Percentiles rank a stretch among this genome's conserved stretches.
phyloP scores from a whole-genome alignment of 2,329 filamentous ascomycete genomes.

The Nemania sp. region DNA sequence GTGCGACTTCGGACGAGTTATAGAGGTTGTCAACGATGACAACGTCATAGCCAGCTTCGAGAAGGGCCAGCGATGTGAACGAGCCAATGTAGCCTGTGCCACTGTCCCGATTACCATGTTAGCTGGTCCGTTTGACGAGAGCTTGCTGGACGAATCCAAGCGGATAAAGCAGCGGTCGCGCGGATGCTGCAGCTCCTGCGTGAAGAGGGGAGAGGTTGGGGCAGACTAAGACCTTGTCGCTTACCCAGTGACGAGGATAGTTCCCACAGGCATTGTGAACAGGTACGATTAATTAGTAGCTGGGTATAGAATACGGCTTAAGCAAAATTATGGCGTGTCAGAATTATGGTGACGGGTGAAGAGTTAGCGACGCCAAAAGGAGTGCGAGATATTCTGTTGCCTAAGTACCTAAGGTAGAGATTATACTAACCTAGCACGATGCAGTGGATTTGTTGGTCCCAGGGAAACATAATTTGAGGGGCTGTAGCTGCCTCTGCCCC shows the following conservation, averaged over 20 bases:
- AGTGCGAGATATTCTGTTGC: neutral
- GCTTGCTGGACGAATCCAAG: neutral
- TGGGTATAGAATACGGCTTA: neutral
- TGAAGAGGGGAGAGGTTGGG: too few relatives aligned
- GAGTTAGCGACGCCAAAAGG: neutral
- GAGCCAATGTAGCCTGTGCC: conserved; percentile 99
- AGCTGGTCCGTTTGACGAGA: neutral
- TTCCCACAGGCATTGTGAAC: conserved; percentile 74
- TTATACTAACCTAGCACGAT: conserved; percentile 7
- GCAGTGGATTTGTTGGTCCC: conserved; percentile 1
- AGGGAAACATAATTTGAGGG: conserved; percentile 23
- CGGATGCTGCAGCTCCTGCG: too few relatives aligned
- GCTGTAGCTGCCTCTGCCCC: conserved; percentile 14
- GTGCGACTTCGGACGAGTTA: conserved; percentile 89
- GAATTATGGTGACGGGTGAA: neutral
- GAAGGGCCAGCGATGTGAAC: conserved; percentile 89
- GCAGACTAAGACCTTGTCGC: conserved; percentile 40
- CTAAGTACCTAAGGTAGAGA: too few relatives aligned
- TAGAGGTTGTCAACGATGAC: conserved; percentile 96
- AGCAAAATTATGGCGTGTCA: neutral
- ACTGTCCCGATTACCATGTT: conserved; percentile 52
- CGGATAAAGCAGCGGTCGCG: neutral
- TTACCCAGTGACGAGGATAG: conserved; percentile 90
- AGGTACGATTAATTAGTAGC: conserved; percentile 52
- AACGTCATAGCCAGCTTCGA: conserved; percentile 94